Conservation (phyloP, 2,329 filamentous ascomycete species). For the Penicillium sp. region DNA sequence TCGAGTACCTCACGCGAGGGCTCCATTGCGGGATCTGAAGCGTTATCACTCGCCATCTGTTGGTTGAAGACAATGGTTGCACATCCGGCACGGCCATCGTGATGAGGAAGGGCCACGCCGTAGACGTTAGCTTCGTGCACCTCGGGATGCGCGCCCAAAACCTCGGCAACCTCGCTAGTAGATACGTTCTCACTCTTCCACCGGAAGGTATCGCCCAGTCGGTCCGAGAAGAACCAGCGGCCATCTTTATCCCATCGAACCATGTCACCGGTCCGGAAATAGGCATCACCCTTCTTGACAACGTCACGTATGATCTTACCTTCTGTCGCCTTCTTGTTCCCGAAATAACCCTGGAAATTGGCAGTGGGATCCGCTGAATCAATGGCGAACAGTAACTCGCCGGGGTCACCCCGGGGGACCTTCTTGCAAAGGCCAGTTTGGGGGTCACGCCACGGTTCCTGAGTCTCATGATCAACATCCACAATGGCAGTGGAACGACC, state of each 20-base stretch:
- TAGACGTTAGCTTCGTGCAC: slow-evolving; percentile 83
- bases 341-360: slow-evolving; percentile 79
- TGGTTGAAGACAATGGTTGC: slow-evolving; percentile 65
- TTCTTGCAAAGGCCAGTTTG: slow-evolving; percentile 66
- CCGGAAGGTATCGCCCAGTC: slow-evolving; percentile 55
- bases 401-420: slow-evolving; percentile 61
- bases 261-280: slow-evolving; percentile 82
- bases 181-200: slow-evolving; percentile 79
- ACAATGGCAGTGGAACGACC: slow-evolving; percentile 58
- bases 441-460: slow-evolving; percentile 66
- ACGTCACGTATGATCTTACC: slow-evolving; percentile 74
- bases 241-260: slow-evolving; percentile 70
- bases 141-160: slow-evolving; percentile 63
- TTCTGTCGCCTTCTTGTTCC: slow-evolving; percentile 67
- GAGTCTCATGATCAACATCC: slow-evolving; percentile 68
- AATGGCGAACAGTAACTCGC: slow-evolving; percentile 73
- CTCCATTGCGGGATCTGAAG: slow-evolving; percentile 23
- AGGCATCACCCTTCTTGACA: slow-evolving; percentile 72
- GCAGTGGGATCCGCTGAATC: slow-evolving; percentile 62
- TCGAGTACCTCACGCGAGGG: slow-evolving; percentile 49
- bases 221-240: slow-evolving; percentile 73
- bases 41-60: slow-evolving; percentile 28
- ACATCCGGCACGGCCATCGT: slow-evolving; percentile 82
- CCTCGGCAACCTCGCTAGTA: slow-evolving; percentile 76
- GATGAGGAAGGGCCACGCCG: slow-evolving; percentile 73